Base-by-base conservation (phyloP, 2,329 filamentous ascomycete genomes). In the Curvularia spicifera region DNA sequence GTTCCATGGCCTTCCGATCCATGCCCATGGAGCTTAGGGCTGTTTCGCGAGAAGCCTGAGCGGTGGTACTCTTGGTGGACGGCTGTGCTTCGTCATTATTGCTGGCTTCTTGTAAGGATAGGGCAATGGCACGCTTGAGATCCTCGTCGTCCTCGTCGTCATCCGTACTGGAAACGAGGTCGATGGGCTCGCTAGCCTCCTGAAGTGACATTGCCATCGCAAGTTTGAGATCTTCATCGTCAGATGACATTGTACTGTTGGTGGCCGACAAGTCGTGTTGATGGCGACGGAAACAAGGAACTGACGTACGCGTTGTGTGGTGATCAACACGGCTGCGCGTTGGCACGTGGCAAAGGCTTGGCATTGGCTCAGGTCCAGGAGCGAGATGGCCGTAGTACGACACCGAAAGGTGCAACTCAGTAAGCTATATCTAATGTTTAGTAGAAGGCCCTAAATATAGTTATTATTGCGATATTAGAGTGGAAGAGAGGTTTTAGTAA, bases 1-100 rank as follows among this genome's bases (percentile, higher is more conserved):
- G 82, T 75, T 97, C 94, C 91, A 97, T 95, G 51, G 87, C 85
- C 76, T 88, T 91, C 35, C 93, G 85, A 78, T 97, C 85, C 1
- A 96, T 76, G 3, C 84, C 83, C 4, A 84, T 70, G 0, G 86
- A 61, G 33, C 26, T 39, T 29, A 8, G 9, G 13, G 33, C 15
- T 24, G 42, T 44, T 15, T 31, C n/a, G 10, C 28, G 28, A 5
- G 20, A 12, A 15, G 28, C 42, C 43, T 46, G 20, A 28, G 35
- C 20, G 6, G 31, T 22, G 7, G 28, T 20, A 1, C 15, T 44
- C 18, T 33, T 24, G 44, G 26, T 35, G 24, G 20, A 43, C 31
- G 59, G 40, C 31, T 49, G 50, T 5, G 29, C 24, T n/a, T n/a
- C 13, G 39, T 37, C 18, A 28, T 37, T 28, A 22, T 40, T 20